Conservation (phyloP, 2,329 filamentous ascomycete species). For the Raffaelea albimanens region DNA sequence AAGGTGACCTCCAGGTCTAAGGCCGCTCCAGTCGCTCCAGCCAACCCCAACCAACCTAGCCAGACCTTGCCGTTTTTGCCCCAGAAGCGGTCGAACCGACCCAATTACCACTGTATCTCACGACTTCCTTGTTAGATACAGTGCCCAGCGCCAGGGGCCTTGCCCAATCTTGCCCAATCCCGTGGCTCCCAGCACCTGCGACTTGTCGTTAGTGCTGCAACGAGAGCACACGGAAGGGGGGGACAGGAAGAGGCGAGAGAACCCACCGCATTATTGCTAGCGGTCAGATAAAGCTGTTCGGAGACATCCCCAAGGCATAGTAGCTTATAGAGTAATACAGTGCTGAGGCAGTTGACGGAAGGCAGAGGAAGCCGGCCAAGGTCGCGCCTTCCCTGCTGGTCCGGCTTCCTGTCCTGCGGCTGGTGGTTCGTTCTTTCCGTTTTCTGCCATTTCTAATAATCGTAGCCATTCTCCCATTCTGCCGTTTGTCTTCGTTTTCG, state of each 20-base stretch:
- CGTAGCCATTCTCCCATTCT: not conserved
- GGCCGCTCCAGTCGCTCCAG: no score
- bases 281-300: not conserved
- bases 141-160: no score
- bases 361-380: not conserved
- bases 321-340: not conserved
- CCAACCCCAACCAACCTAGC: no score
- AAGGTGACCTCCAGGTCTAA: no score
- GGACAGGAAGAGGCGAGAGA: not conserved
- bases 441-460: not conserved
- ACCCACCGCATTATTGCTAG: not conserved
- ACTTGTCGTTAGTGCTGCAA: conserved; percentile 8
- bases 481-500: not conserved
- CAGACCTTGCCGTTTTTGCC: no score
- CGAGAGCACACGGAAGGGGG: not conserved
- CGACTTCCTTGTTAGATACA: no score
- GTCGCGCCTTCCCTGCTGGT: not conserved
- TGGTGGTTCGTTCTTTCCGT: not conserved
- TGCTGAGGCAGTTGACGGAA: not conserved
- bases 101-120: no score
- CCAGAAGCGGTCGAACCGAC: no score
- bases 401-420: not conserved
- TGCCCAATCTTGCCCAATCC: conserved; percentile 10
- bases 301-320: not conserved
- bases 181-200: conserved; percentile 12